A percentile compares a stretch with the other conserved stretches of the same genome.
Conservation (phyloP, 192 early-diverging fungal species). For the Globomyces pollinis-pini region DNA sequence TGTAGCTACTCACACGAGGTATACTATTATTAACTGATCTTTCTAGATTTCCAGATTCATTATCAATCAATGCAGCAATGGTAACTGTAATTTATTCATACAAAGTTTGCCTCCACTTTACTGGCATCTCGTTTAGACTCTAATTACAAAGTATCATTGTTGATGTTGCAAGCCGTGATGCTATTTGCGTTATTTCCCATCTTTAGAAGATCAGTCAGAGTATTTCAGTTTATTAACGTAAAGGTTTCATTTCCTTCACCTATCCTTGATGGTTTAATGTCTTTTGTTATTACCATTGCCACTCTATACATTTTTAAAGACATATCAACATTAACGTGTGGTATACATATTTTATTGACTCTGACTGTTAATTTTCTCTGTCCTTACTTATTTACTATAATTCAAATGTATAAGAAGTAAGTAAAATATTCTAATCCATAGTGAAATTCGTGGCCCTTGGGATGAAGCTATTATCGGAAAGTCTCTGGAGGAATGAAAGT, state of each 20-base stretch:
- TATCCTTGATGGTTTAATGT: conserved; percentile 15
- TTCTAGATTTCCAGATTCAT: conserved; percentile 76
- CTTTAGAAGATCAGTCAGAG: conserved; percentile 52
- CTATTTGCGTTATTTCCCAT: conserved; percentile 96
- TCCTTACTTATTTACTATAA: conserved; percentile 84
- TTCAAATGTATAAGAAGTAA: conserved; percentile 95
- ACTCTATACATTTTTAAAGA: conserved; percentile 3
- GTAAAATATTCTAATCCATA: conserved; percentile 27
- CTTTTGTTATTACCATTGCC: conserved; percentile 9
- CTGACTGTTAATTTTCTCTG: conserved; percentile 77
- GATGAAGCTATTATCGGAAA: conserved; percentile 64
- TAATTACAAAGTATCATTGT: conserved; percentile 79
- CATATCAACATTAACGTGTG: conserved; percentile 41
- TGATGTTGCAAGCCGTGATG: conserved; percentile 78
- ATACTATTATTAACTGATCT: no score
- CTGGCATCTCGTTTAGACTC: conserved; percentile 77
- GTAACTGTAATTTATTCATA: no score
- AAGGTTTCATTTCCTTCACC: neutral
- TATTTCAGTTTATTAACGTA: conserved; percentile 4
- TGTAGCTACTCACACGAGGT: no score
- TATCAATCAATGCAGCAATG: conserved; percentile 95
- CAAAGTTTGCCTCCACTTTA: conserved; percentile 88
- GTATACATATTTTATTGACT: conserved; percentile 54
- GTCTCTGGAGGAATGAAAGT: no score
- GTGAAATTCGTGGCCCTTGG: conserved; percentile 96